Evolutionary conservation across 441 rosid genomes (phyloP), one percentile per base, ranked within the genome.

Genomic region (Euphorbia celastroides): DNA sequence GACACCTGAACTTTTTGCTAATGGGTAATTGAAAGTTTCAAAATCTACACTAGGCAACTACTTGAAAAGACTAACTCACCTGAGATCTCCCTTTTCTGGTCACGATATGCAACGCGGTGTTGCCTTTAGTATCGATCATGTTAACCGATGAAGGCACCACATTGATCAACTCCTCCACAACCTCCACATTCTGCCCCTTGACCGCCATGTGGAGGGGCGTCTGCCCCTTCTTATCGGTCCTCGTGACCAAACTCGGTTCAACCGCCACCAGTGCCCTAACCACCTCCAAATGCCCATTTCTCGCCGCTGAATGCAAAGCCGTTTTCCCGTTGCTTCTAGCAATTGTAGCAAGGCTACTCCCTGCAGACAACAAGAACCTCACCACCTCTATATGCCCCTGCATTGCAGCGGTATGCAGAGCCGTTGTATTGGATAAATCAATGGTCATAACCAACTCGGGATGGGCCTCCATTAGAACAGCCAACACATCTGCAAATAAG

Each of bases 151-250:
- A 75, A 46, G 92, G 84, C 58, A 84, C 85, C 1, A 87, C 86
- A 50, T 66, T 70, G 34, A 94, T 85, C 81, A 91, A 74, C 82
- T 76, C 88, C 30, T 83, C 71, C 67, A 88, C 97, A 58, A 91
- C 88, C 67, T 71, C 88, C 13, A 79, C 70, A 48, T 76, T 91
- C 66, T 87, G 90, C 5, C 97, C 99, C 75, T 94, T 94, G 32
- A 70, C 97, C 0, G 97, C 99, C 97, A 94, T 91, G 77, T 94
- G 99, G 68, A 94, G 90, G 1, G 97, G 87, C 0, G 99, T 91
- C 76, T 89, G 99, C 17, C 99, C 97, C 75, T 94, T 94, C 72
- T 89, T 91, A 74, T 94, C 99, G 22, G 75, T 79, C 79, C 99
- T 79, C 0, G 64, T 41, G 2, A 84, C 86, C 7, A 81, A 80